A percentile compares a stretch with the other conserved stretches of the same genome.
Evolutionary conservation across 768 basidiomycete genomes (phyloP).

Genomic region (Collybia sordida): DNA sequence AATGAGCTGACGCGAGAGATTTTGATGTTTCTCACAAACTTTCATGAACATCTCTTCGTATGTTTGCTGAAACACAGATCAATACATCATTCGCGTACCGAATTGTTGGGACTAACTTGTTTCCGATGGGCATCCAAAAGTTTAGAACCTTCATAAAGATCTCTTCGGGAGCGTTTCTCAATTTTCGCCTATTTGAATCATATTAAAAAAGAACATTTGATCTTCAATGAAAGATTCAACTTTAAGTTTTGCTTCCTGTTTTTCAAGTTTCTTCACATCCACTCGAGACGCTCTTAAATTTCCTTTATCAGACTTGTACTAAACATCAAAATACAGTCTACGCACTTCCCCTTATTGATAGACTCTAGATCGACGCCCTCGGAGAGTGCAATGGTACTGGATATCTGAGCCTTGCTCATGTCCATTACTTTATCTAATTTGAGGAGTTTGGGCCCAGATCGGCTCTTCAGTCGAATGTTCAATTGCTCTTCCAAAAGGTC

Average conservation of each 20-base stretch:
- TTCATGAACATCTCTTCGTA: constrained; percentile 99
- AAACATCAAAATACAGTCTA: constrained; percentile 10
- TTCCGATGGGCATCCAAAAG: constrained; percentile 89
- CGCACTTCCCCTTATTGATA: constrained; percentile 91
- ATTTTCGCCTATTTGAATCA: constrained; percentile 75
- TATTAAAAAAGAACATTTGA: constrained; percentile 1
- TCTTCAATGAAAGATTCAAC: constrained; percentile 31
- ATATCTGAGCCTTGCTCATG: constrained; percentile 80
- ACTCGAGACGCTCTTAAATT: constrained; percentile 77
- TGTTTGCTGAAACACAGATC: constrained; percentile 61
- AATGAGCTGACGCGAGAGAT: not conserved
- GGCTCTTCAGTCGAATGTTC: constrained; percentile 53
- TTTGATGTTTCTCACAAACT: constrained; percentile 34
- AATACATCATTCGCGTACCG: constrained; percentile 4
- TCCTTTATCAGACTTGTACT: constrained; percentile 13
- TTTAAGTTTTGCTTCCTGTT: constrained; percentile 95
- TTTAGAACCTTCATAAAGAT: constrained; percentile 96
- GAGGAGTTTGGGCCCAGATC: constrained; percentile 63
- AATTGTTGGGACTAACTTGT: constrained; percentile 51
- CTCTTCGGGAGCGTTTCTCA: constrained; percentile 88
- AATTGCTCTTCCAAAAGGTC: constrained; percentile 68
- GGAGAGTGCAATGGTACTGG: constrained; percentile 73
- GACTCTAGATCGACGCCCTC: constrained; percentile 90
- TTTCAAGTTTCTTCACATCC: constrained; percentile 94
- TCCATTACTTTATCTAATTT: constrained; percentile 88